Base-by-base conservation (phyloP, 2,329 filamentous ascomycete species). In the Phialophora verrucosa region DNA sequence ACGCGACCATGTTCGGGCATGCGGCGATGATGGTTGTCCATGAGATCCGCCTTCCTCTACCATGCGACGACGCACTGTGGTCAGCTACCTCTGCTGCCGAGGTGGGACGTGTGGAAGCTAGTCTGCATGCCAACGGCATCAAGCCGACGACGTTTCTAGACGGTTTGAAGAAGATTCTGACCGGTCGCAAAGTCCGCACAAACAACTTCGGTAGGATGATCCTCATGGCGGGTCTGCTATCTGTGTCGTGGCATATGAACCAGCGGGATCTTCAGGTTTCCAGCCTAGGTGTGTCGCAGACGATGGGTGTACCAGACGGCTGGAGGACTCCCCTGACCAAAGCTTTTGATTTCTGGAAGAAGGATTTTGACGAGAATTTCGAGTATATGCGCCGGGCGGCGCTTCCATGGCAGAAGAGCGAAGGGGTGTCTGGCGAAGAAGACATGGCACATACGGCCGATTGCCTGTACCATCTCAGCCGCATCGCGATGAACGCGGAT, bases 401-500 rank as follows among this genome's bases (percentile, higher is more conserved):
- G 17, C 65, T 71, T 11, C 70, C 71, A 3, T 73, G 71, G 71
- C 71, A 73, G 51, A 68, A 69, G 51, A 66, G 62, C 20, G 64
- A 69, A 10, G 20, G 61, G 4, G 55, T 27, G 0, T 59, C 64
- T 5, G 80, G 82, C 42, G 87, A 89, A 72, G 87, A 90, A 66
- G 89, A 89, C 71, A 89, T 95, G 42, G 93, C 94, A 72, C 92
- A 97, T 76, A 92, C 90, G 68, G 88, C 92, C 27, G 94, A 90
- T 1, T 93, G 97, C 29, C 83, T 98, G 49, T 93, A 98, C 75
- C 92, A 96, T 73, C 82, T 99, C 11, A 95, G 95, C 0, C 94
- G 98, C 77, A 97, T 99, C 92, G 92, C 93, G 3, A 97, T 96
- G 87, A 92, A 98, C 74, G 92, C 96, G 25, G 94, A 98, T 74